Percentiles rank a stretch among this genome's conserved stretches.
Conservation (phyloP, 345 rosid genomes). For the Erysimum cheiranthoides region DNA sequence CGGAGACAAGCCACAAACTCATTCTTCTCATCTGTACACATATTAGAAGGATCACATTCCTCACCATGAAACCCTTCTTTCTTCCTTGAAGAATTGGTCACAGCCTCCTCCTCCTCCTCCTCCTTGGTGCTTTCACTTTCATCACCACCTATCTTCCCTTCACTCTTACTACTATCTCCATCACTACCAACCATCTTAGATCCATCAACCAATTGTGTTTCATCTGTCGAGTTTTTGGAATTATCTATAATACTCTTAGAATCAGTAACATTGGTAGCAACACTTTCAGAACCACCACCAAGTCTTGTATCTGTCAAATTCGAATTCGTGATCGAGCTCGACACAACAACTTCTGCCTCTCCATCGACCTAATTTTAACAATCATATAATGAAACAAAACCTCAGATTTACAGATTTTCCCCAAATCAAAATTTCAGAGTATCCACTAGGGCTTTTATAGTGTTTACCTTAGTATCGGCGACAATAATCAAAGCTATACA, state of each 20-base stretch:
- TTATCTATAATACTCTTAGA: constrained; percentile 27
- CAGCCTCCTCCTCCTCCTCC: constrained; percentile 25
- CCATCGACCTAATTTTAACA: constrained; percentile 48
- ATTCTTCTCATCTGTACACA: constrained; percentile 58
- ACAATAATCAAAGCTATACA: constrained; percentile 51
- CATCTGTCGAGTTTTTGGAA: constrained; percentile 1
- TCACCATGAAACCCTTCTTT: constrained; percentile 55
- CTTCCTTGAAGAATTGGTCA: constrained; percentile 19
- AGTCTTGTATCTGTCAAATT: constrained; percentile 32
- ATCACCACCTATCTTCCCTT: constrained; percentile 19
- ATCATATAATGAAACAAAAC: constrained; percentile 11
- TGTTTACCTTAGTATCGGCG: constrained; percentile 54
- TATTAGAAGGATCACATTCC: constrained; percentile 71
- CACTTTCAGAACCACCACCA: constrained; percentile 15
- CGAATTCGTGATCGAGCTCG: constrained; percentile 39
- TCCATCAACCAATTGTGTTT: constrained; percentile 27
- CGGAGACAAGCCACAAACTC: constrained; percentile 79
- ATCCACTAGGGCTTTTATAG: background rate
- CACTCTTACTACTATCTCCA: constrained; percentile 27
- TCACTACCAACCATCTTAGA: constrained; percentile 13
- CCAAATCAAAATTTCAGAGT: background rate
- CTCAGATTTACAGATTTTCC: background rate
- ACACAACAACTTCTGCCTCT: constrained; percentile 12
- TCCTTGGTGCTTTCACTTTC: constrained; percentile 30
- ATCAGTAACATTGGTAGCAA: constrained; percentile 35